A percentile compares a stretch with the other conserved stretches of the same genome.
phyloP scores from a whole-genome alignment of 306 rosid species.

The Quillaja saponaria region DNA sequence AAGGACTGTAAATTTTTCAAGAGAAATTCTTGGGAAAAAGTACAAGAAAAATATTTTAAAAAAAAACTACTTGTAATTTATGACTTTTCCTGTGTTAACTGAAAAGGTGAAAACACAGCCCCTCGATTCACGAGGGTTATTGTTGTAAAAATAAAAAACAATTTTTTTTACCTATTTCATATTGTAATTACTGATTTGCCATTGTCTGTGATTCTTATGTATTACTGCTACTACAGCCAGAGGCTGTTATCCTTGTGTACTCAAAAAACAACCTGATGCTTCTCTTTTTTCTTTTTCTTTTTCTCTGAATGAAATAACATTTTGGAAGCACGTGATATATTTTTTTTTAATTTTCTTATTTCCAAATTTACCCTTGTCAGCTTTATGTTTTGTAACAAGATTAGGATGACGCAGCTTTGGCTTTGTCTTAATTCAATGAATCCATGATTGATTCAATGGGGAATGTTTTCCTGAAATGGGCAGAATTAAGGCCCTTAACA shows the following conservation, averaged over 20 bases:
- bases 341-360: constrained; percentile 8
- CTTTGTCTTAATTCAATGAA: constrained; percentile 9
- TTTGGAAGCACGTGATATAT: constrained; percentile 45
- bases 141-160: too few species aligned
- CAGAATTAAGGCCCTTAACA: too few species aligned
- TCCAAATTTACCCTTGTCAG: constrained; percentile 32
- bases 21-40: constrained; percentile 45
- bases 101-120: constrained; percentile 53
- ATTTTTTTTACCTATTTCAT: too few species aligned
- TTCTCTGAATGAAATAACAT: constrained; percentile 22
- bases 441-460: constrained; percentile 18
- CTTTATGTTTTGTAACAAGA: constrained; percentile 2
- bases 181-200: constrained; percentile 51
- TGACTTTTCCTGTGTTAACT: constrained; percentile 43
- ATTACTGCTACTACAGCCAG: constrained; percentile 58
- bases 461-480: too few species aligned
- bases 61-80: constrained; percentile 40
- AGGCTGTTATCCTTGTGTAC: constrained; percentile 85
- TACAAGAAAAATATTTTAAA: not conserved
- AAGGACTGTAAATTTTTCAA: constrained; percentile 28
- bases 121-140: constrained; percentile 82
- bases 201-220: constrained; percentile 51
- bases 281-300: constrained; percentile 1
- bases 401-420: constrained; percentile 2
- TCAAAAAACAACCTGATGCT: constrained; percentile 54